Conservation (phyloP, 2,329 filamentous ascomycete species). For the Exophiala calicioides region DNA sequence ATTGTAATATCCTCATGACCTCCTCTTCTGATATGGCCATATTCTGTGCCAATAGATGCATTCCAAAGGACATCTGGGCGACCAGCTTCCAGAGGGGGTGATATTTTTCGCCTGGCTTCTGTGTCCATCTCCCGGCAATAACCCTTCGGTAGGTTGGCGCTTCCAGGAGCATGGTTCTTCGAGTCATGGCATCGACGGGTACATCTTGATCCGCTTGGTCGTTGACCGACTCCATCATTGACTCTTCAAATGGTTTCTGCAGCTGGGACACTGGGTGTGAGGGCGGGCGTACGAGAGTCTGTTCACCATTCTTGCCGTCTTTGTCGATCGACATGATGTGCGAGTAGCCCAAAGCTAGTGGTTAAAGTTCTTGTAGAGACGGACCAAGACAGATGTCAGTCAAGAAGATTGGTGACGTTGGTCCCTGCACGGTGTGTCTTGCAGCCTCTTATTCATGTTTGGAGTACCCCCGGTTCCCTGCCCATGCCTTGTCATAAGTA, state of each 20-base stretch:
- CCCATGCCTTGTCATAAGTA: neutral
- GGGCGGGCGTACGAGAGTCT: constrained; percentile 32
- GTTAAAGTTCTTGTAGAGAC: neutral
- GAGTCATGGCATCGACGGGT: constrained; percentile 44
- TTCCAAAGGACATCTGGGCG: constrained; percentile 89
- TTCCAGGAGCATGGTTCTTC: constrained; percentile 68
- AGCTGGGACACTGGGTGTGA: constrained; percentile 45
- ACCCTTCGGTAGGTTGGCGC: constrained; percentile 68
- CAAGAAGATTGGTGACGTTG: neutral
- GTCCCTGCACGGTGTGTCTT: neutral
- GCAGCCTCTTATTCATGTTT: constrained; percentile 8
- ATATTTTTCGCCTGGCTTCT: constrained; percentile 71
- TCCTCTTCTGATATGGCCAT: constrained; percentile 86
- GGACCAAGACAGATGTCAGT: constrained; percentile 8
- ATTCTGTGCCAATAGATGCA: constrained; percentile 80
- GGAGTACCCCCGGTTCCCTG: neutral
- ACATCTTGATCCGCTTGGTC: constrained; percentile 35
- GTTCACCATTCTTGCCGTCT: constrained; percentile 9
- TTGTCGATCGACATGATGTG: constrained; percentile 24
- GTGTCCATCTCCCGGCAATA: constrained; percentile 74
- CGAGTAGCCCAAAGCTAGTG: neutral
- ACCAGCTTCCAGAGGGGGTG: constrained; percentile 89
- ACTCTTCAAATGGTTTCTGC: constrained; percentile 49
- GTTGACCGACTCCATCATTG: constrained; percentile 42
- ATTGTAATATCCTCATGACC: constrained; percentile 84